Evolutionary conservation across 805 yeast species (phyloP), one percentile per base, ranked within the genome.

Genomic region (Jamesozyma lodderae): DNA sequence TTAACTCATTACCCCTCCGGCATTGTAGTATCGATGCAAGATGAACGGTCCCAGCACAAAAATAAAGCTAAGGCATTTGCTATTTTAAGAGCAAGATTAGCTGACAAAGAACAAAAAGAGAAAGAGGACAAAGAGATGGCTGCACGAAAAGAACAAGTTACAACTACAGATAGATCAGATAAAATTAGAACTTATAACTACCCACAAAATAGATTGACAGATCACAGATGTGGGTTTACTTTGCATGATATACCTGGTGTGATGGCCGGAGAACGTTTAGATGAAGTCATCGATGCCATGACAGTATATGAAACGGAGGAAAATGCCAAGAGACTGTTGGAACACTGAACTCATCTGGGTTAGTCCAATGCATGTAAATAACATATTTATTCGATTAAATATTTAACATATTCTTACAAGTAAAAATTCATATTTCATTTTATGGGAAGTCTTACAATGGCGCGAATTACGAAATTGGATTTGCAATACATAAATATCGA

Each of bases 101-200:
- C 95, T 0, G 95, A 87, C 45, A 65, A 67, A 43, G 95, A 86
- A 49, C 67, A 84, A 38, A 70, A 67, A 17, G 77, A 76, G 43
- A 77, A 72, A 45, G 77, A 75, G 16, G 78, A 70, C 29, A 73
- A 70, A 41, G 95, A 85, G 49, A 66, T 79, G 33, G 68, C 68
- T 35, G 71, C 77, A 39, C 67, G 97, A 41, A 74, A 80, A 2
- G 84, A 78, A 35, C 97, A 88, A 57, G 97, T 92, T 4, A 69
- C 85, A 0, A 72, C 92, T 1, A 85, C 95, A 0, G 95, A 87
- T 52, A 70, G 98, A 40, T 78, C 94, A 3, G 97, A 92, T 54
- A 92, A 90, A 62, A 81, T 90, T 44, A 68, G 97, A 48, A 92
- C 98, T 0, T 92, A 92, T 59, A 92, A 92, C 53, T 90, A 72